Conservation (phyloP, 352 stramenopile species). For the Blastocystis hominis region DNA sequence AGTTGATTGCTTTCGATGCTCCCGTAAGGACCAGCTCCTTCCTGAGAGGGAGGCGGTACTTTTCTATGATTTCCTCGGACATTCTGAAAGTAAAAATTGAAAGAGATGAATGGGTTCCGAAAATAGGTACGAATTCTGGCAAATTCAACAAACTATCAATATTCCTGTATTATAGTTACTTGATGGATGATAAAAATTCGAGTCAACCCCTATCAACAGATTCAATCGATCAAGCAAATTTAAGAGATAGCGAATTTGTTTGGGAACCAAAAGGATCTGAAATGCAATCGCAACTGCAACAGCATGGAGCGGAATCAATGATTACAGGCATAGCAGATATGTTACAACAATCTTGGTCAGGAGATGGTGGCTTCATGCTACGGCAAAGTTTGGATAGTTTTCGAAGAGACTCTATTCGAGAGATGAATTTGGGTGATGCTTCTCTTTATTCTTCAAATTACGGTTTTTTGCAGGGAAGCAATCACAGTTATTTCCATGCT, state of each 20-base stretch:
- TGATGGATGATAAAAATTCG: too few species aligned
- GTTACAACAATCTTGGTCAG: neutral
- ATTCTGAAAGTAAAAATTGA: neutral
- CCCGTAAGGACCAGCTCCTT: constrained; percentile 17
- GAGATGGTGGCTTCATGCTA: neutral
- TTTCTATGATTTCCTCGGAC: neutral
- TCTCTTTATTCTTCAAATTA: neutral
- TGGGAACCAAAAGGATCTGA: too few species aligned
- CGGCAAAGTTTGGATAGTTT: neutral
- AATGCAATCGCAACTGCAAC: too few species aligned
- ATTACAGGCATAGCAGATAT: neutral
- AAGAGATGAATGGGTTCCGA: neutral
- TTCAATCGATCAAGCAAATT: too few species aligned
- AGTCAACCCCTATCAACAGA: too few species aligned
- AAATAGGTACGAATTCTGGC: too few species aligned
- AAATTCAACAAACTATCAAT: too few species aligned
- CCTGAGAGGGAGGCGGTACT: neutral
- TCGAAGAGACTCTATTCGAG: neutral
- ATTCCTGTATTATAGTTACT: too few species aligned
- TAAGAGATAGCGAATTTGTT: too few species aligned
- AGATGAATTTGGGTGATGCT: neutral
- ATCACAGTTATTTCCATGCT: neutral
- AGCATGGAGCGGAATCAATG: too few species aligned
- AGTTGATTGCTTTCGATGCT: constrained; percentile 28
- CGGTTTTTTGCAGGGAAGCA: neutral